These are phyloP conservation scores for Litchi chinensis DNA, from an alignment of 345 rosid species.

Conservation along the genomic window DNA sequence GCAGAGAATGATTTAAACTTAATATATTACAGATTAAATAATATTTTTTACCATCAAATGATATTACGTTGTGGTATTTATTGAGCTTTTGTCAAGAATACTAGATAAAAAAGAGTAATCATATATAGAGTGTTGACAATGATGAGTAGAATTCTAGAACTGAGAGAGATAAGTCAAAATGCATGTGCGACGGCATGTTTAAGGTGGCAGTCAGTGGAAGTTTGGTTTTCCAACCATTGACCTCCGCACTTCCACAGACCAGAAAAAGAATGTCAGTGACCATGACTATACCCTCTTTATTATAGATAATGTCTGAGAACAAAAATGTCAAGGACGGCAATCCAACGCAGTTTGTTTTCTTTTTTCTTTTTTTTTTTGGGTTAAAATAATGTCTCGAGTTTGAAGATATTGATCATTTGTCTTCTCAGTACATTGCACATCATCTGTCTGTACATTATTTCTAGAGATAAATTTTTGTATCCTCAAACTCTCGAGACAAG, in stretches of 20 bases:
- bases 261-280: not conserved
- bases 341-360: no score
- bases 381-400: not conserved
- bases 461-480: no score
- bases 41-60: no score
- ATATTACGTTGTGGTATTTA: no score
- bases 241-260: not conserved
- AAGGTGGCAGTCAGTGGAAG: not conserved
- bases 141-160: not conserved
- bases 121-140: not conserved
- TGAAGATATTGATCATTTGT: not conserved
- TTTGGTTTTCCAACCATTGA: constrained; percentile 21
- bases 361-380: no score
- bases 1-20: no score
- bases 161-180: not conserved
- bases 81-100: no score
- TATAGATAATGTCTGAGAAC: no score
- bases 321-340: not conserved
- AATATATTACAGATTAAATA: no score
- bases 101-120: no score
- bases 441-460: not conserved
- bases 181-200: constrained; percentile 13
- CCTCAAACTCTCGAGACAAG: no score
- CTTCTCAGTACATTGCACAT: no score
- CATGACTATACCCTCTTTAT: not conserved